Base-by-base conservation (phyloP, 208 protist genomes). In the Herpetomonas samuelpessoai region DNA sequence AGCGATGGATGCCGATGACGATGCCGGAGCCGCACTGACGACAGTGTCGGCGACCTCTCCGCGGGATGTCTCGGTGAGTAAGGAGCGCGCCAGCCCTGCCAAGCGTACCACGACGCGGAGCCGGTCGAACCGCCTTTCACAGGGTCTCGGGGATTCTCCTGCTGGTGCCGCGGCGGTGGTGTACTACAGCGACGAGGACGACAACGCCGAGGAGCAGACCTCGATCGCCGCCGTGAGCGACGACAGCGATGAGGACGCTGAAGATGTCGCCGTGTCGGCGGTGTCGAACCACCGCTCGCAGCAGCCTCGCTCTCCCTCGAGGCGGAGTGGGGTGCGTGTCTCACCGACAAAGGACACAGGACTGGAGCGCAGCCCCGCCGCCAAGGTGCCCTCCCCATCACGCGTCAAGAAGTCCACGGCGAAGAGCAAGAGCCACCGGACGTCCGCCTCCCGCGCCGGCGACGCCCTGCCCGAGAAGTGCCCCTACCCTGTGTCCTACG, bases 201-300 rank as follows among this genome's bases (percentile, higher is more conserved):
- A 41, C 9, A 14, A 41, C 35, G 35, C 6, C 6, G 35, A 6
- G 9, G 35, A 41, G 35, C 6, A 14, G 35, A 41, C 35, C 9
- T 41, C 35, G 35, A 6, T 41, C 35, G 35, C 64, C 26, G 63
- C 65, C 19, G 45, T 62, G 9, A 65, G 52, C 25, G 57, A 61
- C 14, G 74, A 71, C 19, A 52, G 69, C 50, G 70, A 67, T 38
- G 62, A 66, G 44, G 62, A 67, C 26, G 44, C 24, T 16, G 56
- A 51, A 14, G 16, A 25, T 3, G 56, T 61, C 25, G 44, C 45
- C 14, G 56, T 61, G 24, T 61, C 56, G 2, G 56, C 56, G 41
- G 48, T 61, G 27, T 41, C 45, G 24, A 26, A 49, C 7, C 44
- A 44, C 26, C 56, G 56, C 21, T 21, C 31, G 10, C 4, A 22